Base-by-base conservation (phyloP, 768 basidiomycete species). In the Astraeus odoratus region DNA sequence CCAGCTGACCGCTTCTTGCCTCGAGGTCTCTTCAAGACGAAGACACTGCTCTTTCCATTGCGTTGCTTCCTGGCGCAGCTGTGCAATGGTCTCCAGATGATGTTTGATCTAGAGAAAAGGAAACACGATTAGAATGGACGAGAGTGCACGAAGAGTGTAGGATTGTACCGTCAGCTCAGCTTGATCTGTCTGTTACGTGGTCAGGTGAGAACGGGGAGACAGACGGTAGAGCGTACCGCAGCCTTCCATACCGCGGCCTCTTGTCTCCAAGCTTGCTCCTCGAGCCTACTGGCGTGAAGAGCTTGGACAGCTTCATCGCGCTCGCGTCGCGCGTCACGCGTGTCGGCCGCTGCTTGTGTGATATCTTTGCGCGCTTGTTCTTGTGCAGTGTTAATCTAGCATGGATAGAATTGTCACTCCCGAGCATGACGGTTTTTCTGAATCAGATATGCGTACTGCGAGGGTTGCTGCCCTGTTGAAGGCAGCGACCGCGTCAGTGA, bases 1-100 rank as follows among this genome's bases (percentile, higher is more conserved):
- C 86, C 86, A 88, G 53, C 82, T 82, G 43, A 71, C 69, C 0
- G 83, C 76, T 48, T 74, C 72, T 24, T 64, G 65, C 38, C 70
- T 64, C 8, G 72, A 69, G 1, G 70, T 62, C 43, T 75, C 74
- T 42, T 74, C 72, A 23, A 71, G 59, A 23, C 73, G 70, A 18
- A 67, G 56, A 39, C 71, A 69, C 53, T 87, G 86, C 40, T 81
- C 77, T 60, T 85, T 86, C 83, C 83, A 86, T 43, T 86, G 83
- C 0, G 63, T 66, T 0, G 76, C 68, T 57, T 89, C 84, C 39
- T 81, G 72, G 20, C 77, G 75, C 24, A 86, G 68, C 43, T 78
- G 79, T 1, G 70, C 58, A 42, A 84, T 78, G 5, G 77, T 77
- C 39, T 83, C 78, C 12, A 69, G 65, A 51, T 83, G 77, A 53